Base-by-base conservation (phyloP, 192 early-diverging fungal genomes). In the Gaertneriomyces semiglobifer region DNA sequence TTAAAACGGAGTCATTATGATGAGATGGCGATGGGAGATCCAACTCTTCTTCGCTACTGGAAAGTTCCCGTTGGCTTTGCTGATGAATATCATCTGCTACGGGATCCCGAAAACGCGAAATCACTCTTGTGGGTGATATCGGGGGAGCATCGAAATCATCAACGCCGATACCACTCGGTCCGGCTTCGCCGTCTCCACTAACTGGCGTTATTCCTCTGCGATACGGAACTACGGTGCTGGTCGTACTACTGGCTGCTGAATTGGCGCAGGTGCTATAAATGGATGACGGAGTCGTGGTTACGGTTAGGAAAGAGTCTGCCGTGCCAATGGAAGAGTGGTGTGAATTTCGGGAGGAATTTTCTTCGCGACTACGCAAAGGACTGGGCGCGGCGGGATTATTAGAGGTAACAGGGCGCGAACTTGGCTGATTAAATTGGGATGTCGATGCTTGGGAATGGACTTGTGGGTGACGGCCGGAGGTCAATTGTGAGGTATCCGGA, bases 1-100 rank as follows among this genome's bases (percentile, higher is more conserved):
- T 58, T 1, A 33, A 53, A 3, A 53, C 63, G 2, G 52, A 63
- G n/a, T 3, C 46, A 6, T 63, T 45, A 2, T 44, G 66, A 7
- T 59, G 72, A n/a, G 58, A 56, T n/a, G 18, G 33, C 48, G 48
- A n/a, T 50, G 12, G 48, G 12, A n/a, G 48, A n/a, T 74, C 75
- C n/a, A 74, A 71, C 43, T 80, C 79, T 14, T 80, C 79, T 40
- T 75, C 73, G 58, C 73, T 74, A 46, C 74, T 79, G 33, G 69
- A 76, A 9, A 65, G 25, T 38, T 72, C 65, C 14, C 10, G 14
- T 25, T 44, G 58, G 38, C n/a, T 18, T 18, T 50, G 48, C 48
- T 50, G 48, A 50, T 50, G 48, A n/a, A 50, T 50, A 50, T 12
- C 48, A n/a, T 12, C 48, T 50, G 14, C 55, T 5, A 14, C n/a